Conservation (phyloP, 345 rosid species). For the Mercurialis annua region DNA sequence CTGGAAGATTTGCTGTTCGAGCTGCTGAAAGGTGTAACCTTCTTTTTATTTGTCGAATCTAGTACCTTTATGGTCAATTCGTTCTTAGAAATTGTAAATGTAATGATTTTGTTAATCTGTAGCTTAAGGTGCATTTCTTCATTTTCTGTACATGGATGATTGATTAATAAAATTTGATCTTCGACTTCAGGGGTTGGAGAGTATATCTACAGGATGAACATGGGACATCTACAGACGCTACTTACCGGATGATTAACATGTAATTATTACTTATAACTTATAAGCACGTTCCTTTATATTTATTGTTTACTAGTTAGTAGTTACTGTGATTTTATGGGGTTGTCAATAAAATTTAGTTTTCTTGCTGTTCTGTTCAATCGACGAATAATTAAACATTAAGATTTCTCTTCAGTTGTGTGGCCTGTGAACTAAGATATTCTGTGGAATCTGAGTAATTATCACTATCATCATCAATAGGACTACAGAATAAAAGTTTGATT, state of each 20-base stretch:
- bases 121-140: neutral
- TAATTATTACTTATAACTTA: conserved; percentile 23
- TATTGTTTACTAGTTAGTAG: neutral
- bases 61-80: no score
- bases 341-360: neutral
- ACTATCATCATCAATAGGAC: neutral
- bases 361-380: neutral
- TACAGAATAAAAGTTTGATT: neutral
- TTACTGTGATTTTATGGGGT: neutral
- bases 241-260: conserved; percentile 66
- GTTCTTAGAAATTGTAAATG: neutral
- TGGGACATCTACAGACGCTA: conserved; percentile 71
- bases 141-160: neutral
- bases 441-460: neutral
- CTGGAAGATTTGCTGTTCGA: conserved; percentile 68
- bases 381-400: neutral
- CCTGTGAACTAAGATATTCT: neutral
- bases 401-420: neutral
- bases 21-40: conserved; percentile 66
- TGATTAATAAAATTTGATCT: conserved; percentile 13
- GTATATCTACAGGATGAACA: conserved; percentile 89
- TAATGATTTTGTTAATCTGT: neutral
- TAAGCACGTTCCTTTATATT: neutral
- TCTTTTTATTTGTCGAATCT: neutral
- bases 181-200: conserved; percentile 68